A percentile compares a stretch with the other conserved stretches of the same genome.
Conservation (phyloP, 2,329 filamentous ascomycete genomes). For the Colletotrichum chrysophilum region DNA sequence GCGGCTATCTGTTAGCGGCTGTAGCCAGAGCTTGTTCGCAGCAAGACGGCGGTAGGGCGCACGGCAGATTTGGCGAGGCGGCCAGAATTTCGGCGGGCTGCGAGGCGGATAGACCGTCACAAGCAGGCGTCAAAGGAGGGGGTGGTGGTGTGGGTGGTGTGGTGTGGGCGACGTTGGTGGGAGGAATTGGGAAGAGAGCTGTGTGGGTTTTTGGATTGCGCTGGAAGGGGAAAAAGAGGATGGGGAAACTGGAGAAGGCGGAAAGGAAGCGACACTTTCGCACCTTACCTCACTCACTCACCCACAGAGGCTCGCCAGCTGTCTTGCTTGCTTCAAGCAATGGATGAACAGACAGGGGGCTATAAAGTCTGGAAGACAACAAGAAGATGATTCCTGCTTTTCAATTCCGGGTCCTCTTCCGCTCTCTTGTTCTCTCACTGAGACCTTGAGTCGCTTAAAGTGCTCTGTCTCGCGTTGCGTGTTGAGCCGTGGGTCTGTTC, state of each 20-base stretch:
- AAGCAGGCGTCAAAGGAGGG: not conserved
- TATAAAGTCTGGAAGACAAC: not conserved
- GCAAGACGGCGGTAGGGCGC: not conserved
- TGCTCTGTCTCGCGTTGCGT: not conserved
- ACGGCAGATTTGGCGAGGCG: conserved; percentile 2
- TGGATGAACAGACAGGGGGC: not conserved
- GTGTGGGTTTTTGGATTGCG: conserved; percentile 21
- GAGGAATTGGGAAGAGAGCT: conserved; percentile 17
- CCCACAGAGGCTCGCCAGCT: conserved; percentile 1
- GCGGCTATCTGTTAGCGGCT: conserved; percentile 7
- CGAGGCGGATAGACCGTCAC: conserved; percentile 9
- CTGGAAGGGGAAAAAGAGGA: conserved; percentile 18
- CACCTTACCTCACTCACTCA: conserved; percentile 4
- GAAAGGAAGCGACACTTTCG: conserved; percentile 3
- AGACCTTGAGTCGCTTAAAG: not conserved
- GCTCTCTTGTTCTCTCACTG: not conserved
- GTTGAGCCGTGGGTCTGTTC: not conserved
- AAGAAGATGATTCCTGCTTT: not conserved
- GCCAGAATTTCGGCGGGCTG: conserved; percentile 1
- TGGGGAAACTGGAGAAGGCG: conserved; percentile 19
- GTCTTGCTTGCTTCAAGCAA: not conserved
- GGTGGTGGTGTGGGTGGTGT: conserved; percentile 14
- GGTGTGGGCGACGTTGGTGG: conserved; percentile 5
- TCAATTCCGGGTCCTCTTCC: not conserved
- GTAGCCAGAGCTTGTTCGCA: not conserved